These are phyloP conservation scores for Leptographium galeiforme DNA, from an alignment of 2,329 filamentous ascomycete genomes.

Conservation along the genomic window DNA sequence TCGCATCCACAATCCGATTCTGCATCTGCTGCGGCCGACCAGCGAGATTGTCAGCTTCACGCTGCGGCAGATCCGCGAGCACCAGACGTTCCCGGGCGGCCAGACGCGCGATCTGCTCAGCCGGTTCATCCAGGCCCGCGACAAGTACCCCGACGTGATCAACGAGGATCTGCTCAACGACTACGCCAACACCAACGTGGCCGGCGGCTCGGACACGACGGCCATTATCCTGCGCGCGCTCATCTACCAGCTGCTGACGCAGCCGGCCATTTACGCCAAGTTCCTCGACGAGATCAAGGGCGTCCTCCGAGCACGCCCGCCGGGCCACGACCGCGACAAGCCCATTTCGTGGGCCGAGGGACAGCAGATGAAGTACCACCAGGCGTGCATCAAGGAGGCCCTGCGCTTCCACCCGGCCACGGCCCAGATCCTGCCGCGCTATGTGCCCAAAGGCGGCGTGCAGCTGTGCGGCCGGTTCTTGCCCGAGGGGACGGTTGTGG, in stretches of 20 bases:
- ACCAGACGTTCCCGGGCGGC: conserved; percentile 7
- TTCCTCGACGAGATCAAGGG: conserved; percentile 1
- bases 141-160: neutral
- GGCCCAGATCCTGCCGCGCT: conserved; percentile 1
- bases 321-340: neutral
- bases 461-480: conserved; percentile 15
- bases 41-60: conserved; percentile 22
- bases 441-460: conserved; percentile 1
- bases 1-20: conserved; percentile 11
- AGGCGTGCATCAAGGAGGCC: conserved; percentile 34
- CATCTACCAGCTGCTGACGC: conserved; percentile 13
- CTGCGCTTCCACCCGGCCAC: conserved; percentile 27
- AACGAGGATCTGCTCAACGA: conserved; percentile 3
- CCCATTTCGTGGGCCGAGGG: neutral
- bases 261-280: neutral
- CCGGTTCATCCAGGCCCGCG: conserved; percentile 4
- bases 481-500: conserved; percentile 19
- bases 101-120: conserved; percentile 16
- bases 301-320: neutral
- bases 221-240: conserved; percentile 12
- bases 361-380: conserved; percentile 28
- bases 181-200: conserved; percentile 19
- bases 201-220: conserved; percentile 16
- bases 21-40: conserved; percentile 19
- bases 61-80: conserved; percentile 10